phyloP scores from a whole-genome alignment of 805 yeast species.

The Ogataea parapolymorpha region DNA sequence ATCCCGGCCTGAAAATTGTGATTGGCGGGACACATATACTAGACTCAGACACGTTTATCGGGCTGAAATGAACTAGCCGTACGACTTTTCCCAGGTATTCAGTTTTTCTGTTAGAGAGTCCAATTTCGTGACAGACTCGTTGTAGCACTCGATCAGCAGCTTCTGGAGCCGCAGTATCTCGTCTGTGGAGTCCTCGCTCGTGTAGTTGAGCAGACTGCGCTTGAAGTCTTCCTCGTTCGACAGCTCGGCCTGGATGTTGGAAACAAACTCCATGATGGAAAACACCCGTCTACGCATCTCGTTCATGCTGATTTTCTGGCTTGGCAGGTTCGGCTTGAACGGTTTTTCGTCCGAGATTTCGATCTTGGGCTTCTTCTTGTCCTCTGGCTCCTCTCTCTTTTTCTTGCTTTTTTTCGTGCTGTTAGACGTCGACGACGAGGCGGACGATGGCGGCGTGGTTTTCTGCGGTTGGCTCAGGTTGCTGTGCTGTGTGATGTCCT shows the following conservation, averaged over 20 bases:
- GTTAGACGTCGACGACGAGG: slow-evolving; percentile 14
- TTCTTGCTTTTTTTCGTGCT: slow-evolving; percentile 18
- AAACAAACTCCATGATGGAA: slow-evolving; percentile 87
- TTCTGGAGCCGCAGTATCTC: slow-evolving; percentile 34
- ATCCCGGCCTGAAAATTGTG: slow-evolving; percentile 58
- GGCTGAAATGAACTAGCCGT: slow-evolving; percentile 35
- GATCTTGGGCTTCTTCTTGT: slow-evolving; percentile 19
- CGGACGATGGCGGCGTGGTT: slow-evolving; percentile 21
- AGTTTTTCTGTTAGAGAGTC: slow-evolving; percentile 71
- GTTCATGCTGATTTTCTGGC: slow-evolving; percentile 64
- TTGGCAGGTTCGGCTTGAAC: slow-evolving; percentile 80
- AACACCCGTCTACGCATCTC: slow-evolving; percentile 88
- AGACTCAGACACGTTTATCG: slow-evolving; percentile 40
- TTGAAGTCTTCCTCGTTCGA: slow-evolving; percentile 68
- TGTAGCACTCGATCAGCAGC: slow-evolving; percentile 46
- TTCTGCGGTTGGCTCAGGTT: slow-evolving; percentile 15
- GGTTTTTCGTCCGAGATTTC: slow-evolving; percentile 61
- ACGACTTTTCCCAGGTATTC: slow-evolving; percentile 76
- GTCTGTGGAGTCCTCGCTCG: slow-evolving; percentile 21
- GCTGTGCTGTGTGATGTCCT: slow-evolving; percentile 11
- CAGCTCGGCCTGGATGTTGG: slow-evolving; percentile 80
- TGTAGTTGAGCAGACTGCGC: slow-evolving; percentile 26
- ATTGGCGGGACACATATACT: slow-evolving; percentile 77
- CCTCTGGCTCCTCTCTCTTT: slow-evolving; percentile 19
- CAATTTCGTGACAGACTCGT: slow-evolving; percentile 61